phyloP scores from a whole-genome alignment of 306 rosid species.

The Leucaena leucocephala region DNA sequence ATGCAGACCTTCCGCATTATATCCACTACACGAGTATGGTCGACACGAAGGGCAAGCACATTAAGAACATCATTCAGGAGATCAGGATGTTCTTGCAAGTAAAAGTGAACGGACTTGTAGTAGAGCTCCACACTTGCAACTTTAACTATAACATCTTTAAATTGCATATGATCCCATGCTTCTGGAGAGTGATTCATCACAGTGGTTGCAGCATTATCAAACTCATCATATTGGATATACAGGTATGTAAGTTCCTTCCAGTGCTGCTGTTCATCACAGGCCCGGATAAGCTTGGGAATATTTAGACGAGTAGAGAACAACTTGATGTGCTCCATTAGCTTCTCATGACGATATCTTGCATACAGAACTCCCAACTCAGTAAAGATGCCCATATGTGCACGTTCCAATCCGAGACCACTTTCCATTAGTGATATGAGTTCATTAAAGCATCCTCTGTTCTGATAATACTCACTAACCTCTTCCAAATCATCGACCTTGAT shows the following conservation, averaged over 20 bases:
- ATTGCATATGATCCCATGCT: conserved; percentile 99
- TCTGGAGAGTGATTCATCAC: conserved; percentile 97
- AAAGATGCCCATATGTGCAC: conserved; percentile 97
- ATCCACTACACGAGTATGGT: conserved; percentile 95
- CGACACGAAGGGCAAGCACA: conserved; percentile 94
- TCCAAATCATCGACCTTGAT: conserved; percentile 90
- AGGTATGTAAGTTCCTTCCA: conserved; percentile 94
- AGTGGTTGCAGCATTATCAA: conserved; percentile 94
- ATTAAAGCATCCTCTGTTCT: conserved; percentile 93
- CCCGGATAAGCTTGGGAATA: conserved; percentile 96
- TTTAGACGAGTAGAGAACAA: conserved; percentile 88
- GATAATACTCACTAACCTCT: conserved; percentile 94
- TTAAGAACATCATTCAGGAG: conserved; percentile 87
- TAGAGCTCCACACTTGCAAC: conserved; percentile 97
- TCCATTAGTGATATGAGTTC: conserved; percentile 96
- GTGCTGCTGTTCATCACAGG: conserved; percentile 96
- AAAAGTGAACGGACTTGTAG: conserved; percentile 95
- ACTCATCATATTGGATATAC: conserved; percentile 91
- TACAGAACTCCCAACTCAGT: conserved; percentile 95
- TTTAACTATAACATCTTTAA: conserved; percentile 89
- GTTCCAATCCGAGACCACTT: conserved; percentile 92
- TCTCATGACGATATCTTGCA: conserved; percentile 92
- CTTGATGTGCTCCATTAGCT: conserved; percentile 96
- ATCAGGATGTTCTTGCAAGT: conserved; percentile 95
- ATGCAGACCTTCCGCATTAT: conserved; percentile 81